These are phyloP conservation scores for Pouteria campechiana DNA, from an alignment of 179 eudicot species.

Conservation along the genomic window DNA sequence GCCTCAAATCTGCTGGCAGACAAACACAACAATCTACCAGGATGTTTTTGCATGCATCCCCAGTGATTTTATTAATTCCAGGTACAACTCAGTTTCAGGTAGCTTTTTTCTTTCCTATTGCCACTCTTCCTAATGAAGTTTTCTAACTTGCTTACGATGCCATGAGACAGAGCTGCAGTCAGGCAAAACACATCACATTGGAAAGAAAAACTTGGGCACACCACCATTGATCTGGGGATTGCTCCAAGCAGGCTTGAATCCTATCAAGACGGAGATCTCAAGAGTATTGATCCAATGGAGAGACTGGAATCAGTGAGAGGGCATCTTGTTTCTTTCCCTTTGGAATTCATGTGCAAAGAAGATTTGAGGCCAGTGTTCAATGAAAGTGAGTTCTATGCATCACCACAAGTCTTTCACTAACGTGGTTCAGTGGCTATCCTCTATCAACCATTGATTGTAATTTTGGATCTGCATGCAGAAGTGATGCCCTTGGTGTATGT, in stretches of 20 bases:
- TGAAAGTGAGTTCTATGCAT: conserved; percentile 93
- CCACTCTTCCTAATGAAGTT: background rate
- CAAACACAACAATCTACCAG: conserved; percentile 88
- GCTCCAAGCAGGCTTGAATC: conserved; percentile 74
- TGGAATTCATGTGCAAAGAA: conserved; percentile 90
- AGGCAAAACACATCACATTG: conserved; percentile 67
- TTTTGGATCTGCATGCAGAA: too few species aligned
- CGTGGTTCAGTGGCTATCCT: too few species aligned
- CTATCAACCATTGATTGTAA: too few species aligned
- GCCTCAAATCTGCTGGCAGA: conserved; percentile 28
- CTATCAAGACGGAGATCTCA: conserved; percentile 61
- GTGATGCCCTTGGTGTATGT: too few species aligned
- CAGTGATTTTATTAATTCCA: conserved; percentile 80
- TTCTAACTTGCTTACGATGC: background rate
- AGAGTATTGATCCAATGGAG: conserved; percentile 64
- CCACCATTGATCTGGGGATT: conserved; percentile 86
- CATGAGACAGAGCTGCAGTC: conserved; percentile 54
- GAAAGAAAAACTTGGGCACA: conserved; percentile 85
- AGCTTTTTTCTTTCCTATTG: background rate
- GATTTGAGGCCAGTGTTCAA: conserved; percentile 87
- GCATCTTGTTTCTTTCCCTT: conserved; percentile 87
- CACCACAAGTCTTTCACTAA: conserved; percentile 89
- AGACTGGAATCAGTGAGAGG: conserved; percentile 70
- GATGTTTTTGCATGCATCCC: conserved; percentile 93
- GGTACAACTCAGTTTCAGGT: conserved; percentile 45